phyloP scores from a whole-genome alignment of 345 rosid species.

The Eucalyptus globulus region DNA sequence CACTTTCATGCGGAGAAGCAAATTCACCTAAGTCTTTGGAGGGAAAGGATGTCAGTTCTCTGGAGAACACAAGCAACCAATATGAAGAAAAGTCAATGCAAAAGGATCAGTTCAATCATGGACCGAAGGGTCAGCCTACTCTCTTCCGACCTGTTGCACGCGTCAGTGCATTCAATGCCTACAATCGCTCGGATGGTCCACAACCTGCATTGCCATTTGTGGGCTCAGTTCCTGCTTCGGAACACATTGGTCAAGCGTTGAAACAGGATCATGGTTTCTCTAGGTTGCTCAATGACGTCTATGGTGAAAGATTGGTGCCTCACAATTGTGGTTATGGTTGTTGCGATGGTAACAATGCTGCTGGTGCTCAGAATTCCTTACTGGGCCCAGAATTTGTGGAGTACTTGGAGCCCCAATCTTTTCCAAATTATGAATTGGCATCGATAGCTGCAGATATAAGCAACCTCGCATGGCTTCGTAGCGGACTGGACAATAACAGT shows the following conservation, averaged over 20 bases:
- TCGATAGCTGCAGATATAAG: slow-evolving; percentile 72
- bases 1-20: slow-evolving; percentile 57
- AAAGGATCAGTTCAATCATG: slow-evolving; percentile 15
- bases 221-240: slow-evolving; percentile 6
- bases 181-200: slow-evolving; percentile 16
- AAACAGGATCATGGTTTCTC: slow-evolving; percentile 35
- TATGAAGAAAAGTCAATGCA: slow-evolving; percentile 10
- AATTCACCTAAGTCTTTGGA: slow-evolving; percentile 34
- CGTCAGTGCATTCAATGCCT: slow-evolving; percentile 45
- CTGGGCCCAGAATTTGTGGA: slow-evolving; percentile 81
- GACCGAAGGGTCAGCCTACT: slow-evolving; percentile 29
- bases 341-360: slow-evolving; percentile 16
- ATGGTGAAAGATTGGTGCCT: slow-evolving; percentile 50
- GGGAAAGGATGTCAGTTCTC: slow-evolving; percentile 41
- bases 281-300: slow-evolving; percentile 44
- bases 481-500: slow-evolving; percentile 60
- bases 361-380: slow-evolving; percentile 21
- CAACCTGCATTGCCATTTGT: slow-evolving; percentile 19
- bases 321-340: slow-evolving; percentile 66
- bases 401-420: slow-evolving; percentile 38
- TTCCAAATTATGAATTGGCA: slow-evolving; percentile 70
- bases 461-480: slow-evolving; percentile 74
- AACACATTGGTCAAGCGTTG: slow-evolving; percentile 20
- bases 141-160: slow-evolving; percentile 64
- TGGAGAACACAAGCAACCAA: slow-evolving; percentile 27